Evolutionary conservation across 78 protist species (phyloP).

Genomic region (Thecamonas trahens): DNA sequence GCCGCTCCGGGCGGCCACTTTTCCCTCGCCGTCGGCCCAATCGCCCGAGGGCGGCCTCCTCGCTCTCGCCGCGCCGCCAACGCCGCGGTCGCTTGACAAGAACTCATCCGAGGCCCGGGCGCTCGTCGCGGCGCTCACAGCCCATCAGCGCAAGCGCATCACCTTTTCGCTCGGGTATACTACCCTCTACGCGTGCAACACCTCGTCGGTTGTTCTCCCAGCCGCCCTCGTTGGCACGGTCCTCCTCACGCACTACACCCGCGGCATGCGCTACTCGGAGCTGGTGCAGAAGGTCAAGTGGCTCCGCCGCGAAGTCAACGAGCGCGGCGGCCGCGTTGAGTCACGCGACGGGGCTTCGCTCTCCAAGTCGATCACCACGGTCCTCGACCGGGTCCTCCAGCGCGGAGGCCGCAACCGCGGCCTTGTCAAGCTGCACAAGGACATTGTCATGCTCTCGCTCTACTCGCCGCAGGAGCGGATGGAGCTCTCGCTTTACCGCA

Average conservation of each 20-base stretch:
- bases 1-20: too few relatives aligned
- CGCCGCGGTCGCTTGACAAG: too few relatives aligned
- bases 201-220: slow-evolving; percentile 3
- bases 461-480: slow-evolving; percentile 11
- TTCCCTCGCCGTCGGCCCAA: too few relatives aligned
- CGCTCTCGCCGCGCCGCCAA: too few relatives aligned
- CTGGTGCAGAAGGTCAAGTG: slow-evolving; percentile 1
- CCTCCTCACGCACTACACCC: slow-evolving; percentile 8
- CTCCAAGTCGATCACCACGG: slow-evolving; percentile 2
- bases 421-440: not conserved
- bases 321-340: slow-evolving; percentile 9
- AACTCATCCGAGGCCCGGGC: too few relatives aligned
- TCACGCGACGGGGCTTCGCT: not conserved
- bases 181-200: slow-evolving; percentile 16
- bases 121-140: too few relatives aligned
- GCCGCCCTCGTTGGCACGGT: slow-evolving; percentile 24
- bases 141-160: not conserved
- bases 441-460: not conserved
- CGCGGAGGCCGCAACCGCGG: not conserved
- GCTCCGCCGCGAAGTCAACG: not conserved
- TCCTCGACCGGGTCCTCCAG: not conserved
- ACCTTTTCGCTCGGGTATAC: slow-evolving; percentile 8
- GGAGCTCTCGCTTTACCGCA: slow-evolving; percentile 26
- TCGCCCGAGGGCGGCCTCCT: too few relatives aligned
- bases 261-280: slow-evolving; percentile 1